Evolutionary conservation across 257 asterid genomes (phyloP).

Genomic region (Solanum chiquidenum): DNA sequence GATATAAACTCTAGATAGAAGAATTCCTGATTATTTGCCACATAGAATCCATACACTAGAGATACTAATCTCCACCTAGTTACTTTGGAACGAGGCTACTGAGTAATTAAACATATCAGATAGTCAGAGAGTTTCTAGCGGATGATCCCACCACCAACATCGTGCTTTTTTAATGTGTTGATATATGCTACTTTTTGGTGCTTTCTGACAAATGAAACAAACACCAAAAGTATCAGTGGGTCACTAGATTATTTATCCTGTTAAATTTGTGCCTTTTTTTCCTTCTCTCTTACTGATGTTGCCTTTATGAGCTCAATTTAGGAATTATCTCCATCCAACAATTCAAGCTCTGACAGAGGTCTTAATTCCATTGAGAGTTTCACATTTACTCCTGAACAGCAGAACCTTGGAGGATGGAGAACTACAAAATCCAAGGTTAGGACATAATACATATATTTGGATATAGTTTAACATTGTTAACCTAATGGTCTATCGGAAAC

Average conservation of each 20-base stretch:
- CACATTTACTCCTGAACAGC: slow-evolving; percentile 45
- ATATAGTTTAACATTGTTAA: background rate
- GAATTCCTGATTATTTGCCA: background rate
- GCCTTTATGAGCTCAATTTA: slow-evolving; percentile 8
- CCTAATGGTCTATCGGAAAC: background rate
- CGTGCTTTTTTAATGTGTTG: background rate
- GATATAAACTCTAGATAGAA: background rate
- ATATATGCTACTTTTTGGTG: background rate
- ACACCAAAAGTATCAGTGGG: background rate
- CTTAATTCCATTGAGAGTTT: slow-evolving; percentile 38
- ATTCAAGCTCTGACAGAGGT: slow-evolving; percentile 15
- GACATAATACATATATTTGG: background rate
- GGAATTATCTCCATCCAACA: slow-evolving; percentile 34
- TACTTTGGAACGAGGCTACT: background rate
- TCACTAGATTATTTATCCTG: background rate
- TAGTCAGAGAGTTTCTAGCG: background rate
- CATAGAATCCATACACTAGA: background rate
- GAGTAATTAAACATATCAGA: background rate
- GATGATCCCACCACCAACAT: background rate
- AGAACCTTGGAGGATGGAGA: slow-evolving; percentile 70
- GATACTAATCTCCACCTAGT: background rate
- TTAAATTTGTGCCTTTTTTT: background rate
- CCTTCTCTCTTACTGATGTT: background rate
- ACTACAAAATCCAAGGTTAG: slow-evolving; percentile 63
- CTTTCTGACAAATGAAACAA: background rate